Evolutionary conservation across 1,284 basidiomycete species (phyloP), one percentile per base, ranked within the genome.

Genomic region (Apiotrichum porosum): DNA sequence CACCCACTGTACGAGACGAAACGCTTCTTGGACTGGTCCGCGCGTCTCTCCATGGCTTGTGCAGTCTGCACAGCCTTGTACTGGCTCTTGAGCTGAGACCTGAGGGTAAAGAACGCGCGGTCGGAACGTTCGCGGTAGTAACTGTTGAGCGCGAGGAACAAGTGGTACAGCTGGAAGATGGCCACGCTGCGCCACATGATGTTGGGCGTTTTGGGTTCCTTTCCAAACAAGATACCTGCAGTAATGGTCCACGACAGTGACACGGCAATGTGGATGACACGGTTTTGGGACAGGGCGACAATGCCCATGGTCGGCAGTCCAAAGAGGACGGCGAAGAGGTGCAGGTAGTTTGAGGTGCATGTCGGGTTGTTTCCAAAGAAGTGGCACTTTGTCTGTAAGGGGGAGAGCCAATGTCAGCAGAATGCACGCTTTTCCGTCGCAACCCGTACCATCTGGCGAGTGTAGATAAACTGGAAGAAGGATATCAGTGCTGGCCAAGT

Each of bases 1-100:
- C 2, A 72, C 88, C 82, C 30, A 86, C 63, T 84, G 66, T 86
- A 86, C 38, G 84, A 85, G 19, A 87, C 88, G 36, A 90, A 79
- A 9, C 87, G 81, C 41, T 86, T 78, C 66, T 89, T 75, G 2
- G 84, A 86, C 55, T 89, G 86, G 2, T 83, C 79, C 10, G 86
- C 83, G 54, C 82, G 82, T 41, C 84, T 78, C 65, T 92, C 89
- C 64, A 87, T 87, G 46, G 88, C 79, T 68, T 90, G 87, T 3
- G 88, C 88, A 53, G 84, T 84, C 68, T 89, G 86, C 6, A 86
- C 88, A 26, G 85, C 85, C 58, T 81, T 75, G 57, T 63, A 67
- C 37, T 88, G 86, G 8, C 82, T 76, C 71, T 91, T 90, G 58
- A 93, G 81, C 63, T 84, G 82, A 44, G 81, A 80, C 13, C 83